Percentiles rank a stretch among this genome's conserved stretches.
These are phyloP conservation scores for Aspergillus leporis DNA, from an alignment of 495 filamentous ascomycete genomes.

Conservation along the genomic window DNA sequence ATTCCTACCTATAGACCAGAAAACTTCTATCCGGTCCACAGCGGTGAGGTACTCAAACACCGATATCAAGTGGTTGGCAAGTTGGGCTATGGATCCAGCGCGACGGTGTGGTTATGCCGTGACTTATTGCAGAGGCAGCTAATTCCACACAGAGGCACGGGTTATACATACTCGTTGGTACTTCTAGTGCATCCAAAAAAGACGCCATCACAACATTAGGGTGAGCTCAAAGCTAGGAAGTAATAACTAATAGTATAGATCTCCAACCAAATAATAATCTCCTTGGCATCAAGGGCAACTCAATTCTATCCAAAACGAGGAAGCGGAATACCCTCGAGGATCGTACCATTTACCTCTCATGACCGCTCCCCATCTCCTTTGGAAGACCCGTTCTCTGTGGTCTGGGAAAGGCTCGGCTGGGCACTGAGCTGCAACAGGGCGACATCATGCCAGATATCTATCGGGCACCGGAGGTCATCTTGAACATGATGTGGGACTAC, in stretches of 20 bases:
- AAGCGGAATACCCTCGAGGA: conserved; percentile 25
- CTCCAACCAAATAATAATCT: conserved; percentile 33
- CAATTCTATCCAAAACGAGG: conserved; percentile 26
- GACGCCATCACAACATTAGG: background rate
- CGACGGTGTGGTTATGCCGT: conserved; percentile 54
- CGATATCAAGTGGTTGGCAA: conserved; percentile 47
- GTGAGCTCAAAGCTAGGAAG: background rate
- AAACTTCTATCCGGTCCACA: conserved; percentile 41
- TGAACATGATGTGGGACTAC: conserved; percentile 38
- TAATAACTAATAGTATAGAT: conserved; percentile 19
- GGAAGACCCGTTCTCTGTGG: conserved; percentile 30
- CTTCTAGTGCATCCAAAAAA: background rate
- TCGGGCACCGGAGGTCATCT: conserved; percentile 41
- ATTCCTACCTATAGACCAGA: conserved; percentile 26
- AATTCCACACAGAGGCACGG: conserved; percentile 39
- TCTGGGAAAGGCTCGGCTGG: conserved; percentile 31
- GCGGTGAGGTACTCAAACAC: conserved; percentile 43
- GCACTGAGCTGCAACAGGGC: conserved; percentile 28
- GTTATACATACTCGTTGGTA: conserved; percentile 49
- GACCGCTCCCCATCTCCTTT: conserved; percentile 21
- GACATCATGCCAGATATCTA: conserved; percentile 39
- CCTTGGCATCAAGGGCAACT: conserved; percentile 31
- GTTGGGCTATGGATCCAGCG: conserved; percentile 48
- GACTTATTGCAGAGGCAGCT: conserved; percentile 36
- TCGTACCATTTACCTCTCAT: conserved; percentile 27